Evolutionary conservation across 139 green algal genomes (phyloP), one percentile per base, ranked within the genome.

Genomic region (Pseudopediastrum boryanum): DNA sequence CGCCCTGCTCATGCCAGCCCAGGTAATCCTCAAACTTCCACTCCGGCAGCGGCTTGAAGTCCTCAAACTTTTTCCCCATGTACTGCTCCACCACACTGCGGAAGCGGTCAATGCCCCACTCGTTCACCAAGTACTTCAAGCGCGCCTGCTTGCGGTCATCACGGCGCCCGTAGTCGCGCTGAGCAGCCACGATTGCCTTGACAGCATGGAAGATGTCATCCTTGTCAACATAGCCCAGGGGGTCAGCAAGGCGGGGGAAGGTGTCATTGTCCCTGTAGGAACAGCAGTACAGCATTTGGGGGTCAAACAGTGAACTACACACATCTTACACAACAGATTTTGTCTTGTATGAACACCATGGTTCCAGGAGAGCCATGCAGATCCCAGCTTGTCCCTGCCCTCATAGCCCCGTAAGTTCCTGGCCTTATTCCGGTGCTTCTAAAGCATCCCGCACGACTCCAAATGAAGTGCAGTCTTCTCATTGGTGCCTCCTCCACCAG

Each of bases 41-140:
- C 39, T 83, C 75, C n/a, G 97, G 96, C 80, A 99, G 85, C 0
- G 95, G 84, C 84, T 86, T 84, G 87, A 97, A 97, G 10, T 87
- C 61, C 85, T 96, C 54, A n/a, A 99, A 86, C 90, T 94, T 94
- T 89, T 99, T 98, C 50, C 97, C 97, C 13, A 95, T 87, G 94
- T 99, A 99, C 87, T 98, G 92, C 91, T 99, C 97, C 7, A 90
- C 87, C 23, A 98, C 96, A 19, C 82, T 77, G 39, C 87, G 31
- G 93, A 99, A 99, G 78, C 91, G 93, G 69, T 98, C 93, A 35
- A 99, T 86, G 65, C 89, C 97, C 97, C 97, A 99, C 79, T 96
- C 89, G 39, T 93, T 39, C 23, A 99, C 87, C 63, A 99, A 90
- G 89, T 99, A 99, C 94, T 99, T 99, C 39, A 99, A 88, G 51